phyloP scores from a whole-genome alignment of 805 yeast genomes.

The Candida maltosa region DNA sequence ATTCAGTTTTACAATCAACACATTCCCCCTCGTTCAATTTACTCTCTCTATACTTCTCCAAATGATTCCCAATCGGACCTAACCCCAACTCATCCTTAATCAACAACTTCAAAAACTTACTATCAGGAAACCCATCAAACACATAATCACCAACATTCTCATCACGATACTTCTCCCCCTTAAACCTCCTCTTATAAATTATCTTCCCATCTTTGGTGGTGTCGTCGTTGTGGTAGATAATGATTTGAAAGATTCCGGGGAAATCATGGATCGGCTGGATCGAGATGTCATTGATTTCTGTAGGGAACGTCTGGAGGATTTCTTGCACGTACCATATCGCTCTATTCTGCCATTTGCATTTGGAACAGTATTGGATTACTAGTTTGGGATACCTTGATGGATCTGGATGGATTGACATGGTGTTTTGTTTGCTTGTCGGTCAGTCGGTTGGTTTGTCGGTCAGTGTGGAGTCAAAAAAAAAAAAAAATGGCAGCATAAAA shows the following conservation, averaged over 20 bases:
- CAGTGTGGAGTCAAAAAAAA: too few relatives aligned
- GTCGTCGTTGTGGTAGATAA: conserved; percentile 6
- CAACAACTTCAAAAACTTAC: conserved; percentile 69
- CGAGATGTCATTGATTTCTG: conserved; percentile 43
- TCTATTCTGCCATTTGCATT: conserved; percentile 84
- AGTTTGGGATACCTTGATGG: conserved; percentile 52
- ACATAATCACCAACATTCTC: conserved; percentile 24
- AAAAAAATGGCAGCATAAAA: too few relatives aligned
- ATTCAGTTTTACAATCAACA: too few relatives aligned
- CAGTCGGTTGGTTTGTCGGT: too few relatives aligned
- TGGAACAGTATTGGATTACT: conserved; percentile 70
- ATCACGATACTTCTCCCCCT: conserved; percentile 21
- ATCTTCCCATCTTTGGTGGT: conserved; percentile 10
- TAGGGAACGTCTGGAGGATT: conserved; percentile 76
- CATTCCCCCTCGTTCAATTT: too few relatives aligned
- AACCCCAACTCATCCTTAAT: conserved; percentile 42
- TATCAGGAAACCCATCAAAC: conserved; percentile 82
- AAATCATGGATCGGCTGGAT: conserved; percentile 20
- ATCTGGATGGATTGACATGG: conserved; percentile 5
- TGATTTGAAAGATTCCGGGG: conserved; percentile 24
- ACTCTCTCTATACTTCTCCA: too few relatives aligned
- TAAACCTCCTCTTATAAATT: conserved; percentile 53
- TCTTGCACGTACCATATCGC: conserved; percentile 90
- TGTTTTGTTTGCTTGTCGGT: too few relatives aligned
- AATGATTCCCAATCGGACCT: too few relatives aligned